Evolutionary conservation across 208 protist genomes (phyloP).

Genomic region (Kentomonas sorsogonicus): DNA sequence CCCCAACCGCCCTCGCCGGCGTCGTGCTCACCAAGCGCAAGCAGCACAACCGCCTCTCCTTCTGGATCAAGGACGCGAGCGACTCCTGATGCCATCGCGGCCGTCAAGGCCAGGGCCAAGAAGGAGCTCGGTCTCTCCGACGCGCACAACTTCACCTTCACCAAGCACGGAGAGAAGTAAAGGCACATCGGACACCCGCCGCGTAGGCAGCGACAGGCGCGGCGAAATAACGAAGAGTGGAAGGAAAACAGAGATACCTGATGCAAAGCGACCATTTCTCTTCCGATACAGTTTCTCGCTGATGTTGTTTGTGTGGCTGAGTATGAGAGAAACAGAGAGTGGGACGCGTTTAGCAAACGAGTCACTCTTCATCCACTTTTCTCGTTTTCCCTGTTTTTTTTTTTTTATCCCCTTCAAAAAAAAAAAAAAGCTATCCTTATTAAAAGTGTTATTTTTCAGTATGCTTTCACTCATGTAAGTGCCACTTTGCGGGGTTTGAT

Average conservation of each 20-base stretch:
- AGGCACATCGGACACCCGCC: constrained; percentile 6
- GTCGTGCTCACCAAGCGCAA: constrained; percentile 73
- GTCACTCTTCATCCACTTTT: not conserved
- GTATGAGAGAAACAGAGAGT: not conserved
- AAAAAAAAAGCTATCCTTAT: constrained; percentile 4
- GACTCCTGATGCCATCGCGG: constrained; percentile 40
- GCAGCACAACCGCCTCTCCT: constrained; percentile 70
- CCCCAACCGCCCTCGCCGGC: constrained; percentile 45
- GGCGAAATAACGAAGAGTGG: not conserved
- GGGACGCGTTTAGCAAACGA: not conserved
- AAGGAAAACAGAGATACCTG: not conserved
- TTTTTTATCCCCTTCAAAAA: constrained; percentile 7
- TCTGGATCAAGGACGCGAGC: constrained; percentile 61
- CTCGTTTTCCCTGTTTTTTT: not conserved
- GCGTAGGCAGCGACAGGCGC: not conserved
- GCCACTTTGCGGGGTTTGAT: no score
- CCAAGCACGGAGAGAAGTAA: constrained; percentile 52
- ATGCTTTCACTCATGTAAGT: not conserved
- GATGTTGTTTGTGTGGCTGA: not conserved
- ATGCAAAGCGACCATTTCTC: not conserved
- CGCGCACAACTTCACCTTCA: constrained; percentile 40
- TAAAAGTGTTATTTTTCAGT: not conserved
- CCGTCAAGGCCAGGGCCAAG: constrained; percentile 40
- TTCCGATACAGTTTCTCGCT: not conserved
- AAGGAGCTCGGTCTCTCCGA: constrained; percentile 33